Conservation (phyloP, 176 grass and related monocot genomes). For the Poa annua region DNA sequence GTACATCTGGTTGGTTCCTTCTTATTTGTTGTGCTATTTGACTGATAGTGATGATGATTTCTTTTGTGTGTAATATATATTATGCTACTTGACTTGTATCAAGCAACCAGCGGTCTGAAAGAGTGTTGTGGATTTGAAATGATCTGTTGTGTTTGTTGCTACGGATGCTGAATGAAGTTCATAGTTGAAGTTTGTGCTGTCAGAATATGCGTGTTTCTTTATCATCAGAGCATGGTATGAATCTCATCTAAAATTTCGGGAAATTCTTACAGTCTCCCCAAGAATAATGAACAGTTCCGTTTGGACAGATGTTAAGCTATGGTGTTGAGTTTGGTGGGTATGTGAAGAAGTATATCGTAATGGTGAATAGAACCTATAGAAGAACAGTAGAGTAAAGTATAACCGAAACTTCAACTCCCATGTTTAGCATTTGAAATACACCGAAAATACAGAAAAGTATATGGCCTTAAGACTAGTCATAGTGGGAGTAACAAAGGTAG, state of each 20-base stretch:
- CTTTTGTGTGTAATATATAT: slow-evolving; percentile 48
- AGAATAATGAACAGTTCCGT: background rate
- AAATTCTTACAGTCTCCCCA: background rate
- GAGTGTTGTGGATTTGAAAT: slow-evolving; percentile 40
- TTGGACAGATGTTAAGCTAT: background rate
- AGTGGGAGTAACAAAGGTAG: too few species aligned
- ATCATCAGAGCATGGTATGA: background rate
- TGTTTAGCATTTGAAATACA: too few species aligned
- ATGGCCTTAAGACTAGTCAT: too few species aligned
- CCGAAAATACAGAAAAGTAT: too few species aligned
- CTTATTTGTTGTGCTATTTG: slow-evolving; percentile 52
- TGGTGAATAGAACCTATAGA: background rate
- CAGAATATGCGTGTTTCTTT: background rate
- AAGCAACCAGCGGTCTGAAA: slow-evolving; percentile 38
- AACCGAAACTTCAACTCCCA: too few species aligned
- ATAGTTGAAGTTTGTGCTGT: background rate
- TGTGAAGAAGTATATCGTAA: background rate
- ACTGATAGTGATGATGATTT: slow-evolving; percentile 57
- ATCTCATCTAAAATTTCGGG: background rate
- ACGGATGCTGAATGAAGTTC: slow-evolving; percentile 31
- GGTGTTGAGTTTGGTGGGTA: too few species aligned
- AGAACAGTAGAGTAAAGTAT: background rate
- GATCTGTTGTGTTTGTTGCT: slow-evolving; percentile 39
- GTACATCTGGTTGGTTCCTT: slow-evolving; percentile 50
- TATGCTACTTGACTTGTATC: slow-evolving; percentile 50